Base-by-base conservation (phyloP, 139 green algal species). In the Choricystis sp. region DNA sequence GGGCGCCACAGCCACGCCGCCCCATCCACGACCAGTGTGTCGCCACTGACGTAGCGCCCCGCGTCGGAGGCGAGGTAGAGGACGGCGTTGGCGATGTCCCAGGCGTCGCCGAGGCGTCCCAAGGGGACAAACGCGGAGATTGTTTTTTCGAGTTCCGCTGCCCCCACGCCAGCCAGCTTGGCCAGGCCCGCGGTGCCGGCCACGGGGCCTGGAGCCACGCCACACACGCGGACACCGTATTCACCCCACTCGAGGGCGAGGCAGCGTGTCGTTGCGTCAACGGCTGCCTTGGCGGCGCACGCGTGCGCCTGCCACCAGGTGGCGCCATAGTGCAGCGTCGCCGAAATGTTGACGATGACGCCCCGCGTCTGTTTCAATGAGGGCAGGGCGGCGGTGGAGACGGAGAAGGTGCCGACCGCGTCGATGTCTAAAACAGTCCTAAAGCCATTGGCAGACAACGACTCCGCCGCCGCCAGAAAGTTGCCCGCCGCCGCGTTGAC, bases 341-440 rank as follows among this genome's bases (percentile, higher is more conserved):
- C 86, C 61, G 77, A 90, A 75, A 98, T 98, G 83, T 96, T 97
- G 61, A 96, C 78, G 67, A 98, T 86, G 61, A 62, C 64, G 2
- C 49, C 61, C 21, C 57, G 60, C 4, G 27, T 21, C 2, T 26
- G 20, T 23, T 56, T 62, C 60, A 96, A 78, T 3, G 69, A 73
- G 19, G 67, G 31, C 59, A 89, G 85, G 3, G 89, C 85, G 4
- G 89, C 90, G 1, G 81, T 59, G 40, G 59, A 71, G 25, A 67
- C 59, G 56, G n/a, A 59, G 79, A 97, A 97, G 0, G 86, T 94
- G 21, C 91, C 91, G 28, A 95, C 56, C 1, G 91, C 70, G 70
- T 98, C 91, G 57, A 98, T 98, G 62, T 98, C 91, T 78, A 98
- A 86, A 5, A 98, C 91, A 74, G 87, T 94, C 5, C 68, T 70